A percentile compares a stretch with the other conserved stretches of the same genome.
Conservation (phyloP, 2,329 filamentous ascomycete genomes). For the Microcyclospora tardicrescens region DNA sequence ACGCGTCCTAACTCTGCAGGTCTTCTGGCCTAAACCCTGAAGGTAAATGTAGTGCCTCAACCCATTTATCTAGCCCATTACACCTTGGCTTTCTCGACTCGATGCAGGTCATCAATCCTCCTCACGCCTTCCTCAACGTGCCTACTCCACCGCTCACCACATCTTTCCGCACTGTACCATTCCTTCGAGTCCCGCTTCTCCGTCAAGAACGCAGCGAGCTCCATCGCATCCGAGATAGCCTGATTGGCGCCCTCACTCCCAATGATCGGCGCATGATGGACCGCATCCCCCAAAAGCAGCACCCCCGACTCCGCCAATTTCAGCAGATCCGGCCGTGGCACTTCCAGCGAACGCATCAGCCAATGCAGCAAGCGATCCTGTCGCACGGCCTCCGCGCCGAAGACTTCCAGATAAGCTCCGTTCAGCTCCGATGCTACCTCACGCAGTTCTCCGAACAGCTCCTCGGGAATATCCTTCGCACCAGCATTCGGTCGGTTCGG, state of each 20-base stretch:
- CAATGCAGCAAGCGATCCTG: slow-evolving; percentile 27
- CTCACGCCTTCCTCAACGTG: too few relatives aligned
- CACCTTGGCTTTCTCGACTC: too few relatives aligned
- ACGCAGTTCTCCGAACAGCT: slow-evolving; percentile 25
- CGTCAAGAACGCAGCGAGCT: slow-evolving; percentile 15
- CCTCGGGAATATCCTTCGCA: slow-evolving; percentile 24
- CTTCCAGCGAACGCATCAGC: slow-evolving; percentile 27
- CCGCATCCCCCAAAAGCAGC: slow-evolving; percentile 28
- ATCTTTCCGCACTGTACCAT: too few relatives aligned
- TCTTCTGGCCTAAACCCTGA: too few relatives aligned
- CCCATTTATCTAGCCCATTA: too few relatives aligned
- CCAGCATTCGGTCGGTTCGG: slow-evolving; percentile 21
- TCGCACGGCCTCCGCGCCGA: slow-evolving; percentile 20
- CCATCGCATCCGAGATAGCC: slow-evolving; percentile 27
- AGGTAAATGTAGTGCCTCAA: too few relatives aligned
- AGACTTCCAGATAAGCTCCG: slow-evolving; percentile 22
- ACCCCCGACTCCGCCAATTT: slow-evolving; percentile 15
- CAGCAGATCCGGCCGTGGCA: slow-evolving; percentile 12
- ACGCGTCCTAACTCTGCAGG: too few relatives aligned
- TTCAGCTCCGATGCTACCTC: slow-evolving; percentile 20
- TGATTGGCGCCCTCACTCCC: slow-evolving; percentile 28
- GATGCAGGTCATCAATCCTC: too few relatives aligned
- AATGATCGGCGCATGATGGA: slow-evolving; percentile 28
- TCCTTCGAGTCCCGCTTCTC: too few relatives aligned
- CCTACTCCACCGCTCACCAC: too few relatives aligned